Evolutionary conservation across 495 filamentous ascomycete genomes (phyloP).

Genomic region (Podospora conica): DNA sequence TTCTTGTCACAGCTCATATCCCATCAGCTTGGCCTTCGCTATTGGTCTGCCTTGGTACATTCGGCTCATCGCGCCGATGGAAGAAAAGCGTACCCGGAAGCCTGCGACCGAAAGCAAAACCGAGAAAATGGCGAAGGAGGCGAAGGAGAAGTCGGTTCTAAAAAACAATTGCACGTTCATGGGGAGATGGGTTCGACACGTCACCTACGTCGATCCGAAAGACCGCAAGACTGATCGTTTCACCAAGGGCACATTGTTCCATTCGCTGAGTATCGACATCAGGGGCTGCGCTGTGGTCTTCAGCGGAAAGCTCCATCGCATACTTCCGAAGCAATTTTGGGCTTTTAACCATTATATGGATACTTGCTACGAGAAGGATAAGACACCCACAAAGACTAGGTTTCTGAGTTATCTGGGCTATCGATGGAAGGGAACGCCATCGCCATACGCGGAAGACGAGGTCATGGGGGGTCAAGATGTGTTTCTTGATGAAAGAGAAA

Average conservation of each 20-base stretch:
- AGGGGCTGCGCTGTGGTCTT: not conserved
- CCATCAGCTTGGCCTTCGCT: not conserved
- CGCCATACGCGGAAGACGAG: not conserved
- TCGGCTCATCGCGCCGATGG: not conserved
- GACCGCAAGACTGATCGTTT: no score
- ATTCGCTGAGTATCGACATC: not conserved
- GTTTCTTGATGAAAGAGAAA: not conserved
- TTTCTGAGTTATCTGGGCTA: not conserved
- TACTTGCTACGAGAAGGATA: not conserved
- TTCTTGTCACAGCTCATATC: not conserved
- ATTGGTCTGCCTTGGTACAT: not conserved
- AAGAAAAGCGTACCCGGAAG: not conserved
- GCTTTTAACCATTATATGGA: not conserved
- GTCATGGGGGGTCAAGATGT: not conserved
- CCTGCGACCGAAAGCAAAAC: no score
- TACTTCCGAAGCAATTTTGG: not conserved
- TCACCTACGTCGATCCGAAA: no score
- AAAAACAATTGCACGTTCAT: not conserved
- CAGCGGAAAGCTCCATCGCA: not conserved
- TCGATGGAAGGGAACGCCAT: not conserved
- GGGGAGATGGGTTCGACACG: not conserved
- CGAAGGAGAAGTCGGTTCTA: no score
- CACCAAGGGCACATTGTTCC: no score
- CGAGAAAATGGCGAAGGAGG: no score
- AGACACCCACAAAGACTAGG: not conserved